Percentiles rank a stretch among this genome's conserved stretches.
Conservation (phyloP, 331 rosid species). For the Malus hybrid region DNA sequence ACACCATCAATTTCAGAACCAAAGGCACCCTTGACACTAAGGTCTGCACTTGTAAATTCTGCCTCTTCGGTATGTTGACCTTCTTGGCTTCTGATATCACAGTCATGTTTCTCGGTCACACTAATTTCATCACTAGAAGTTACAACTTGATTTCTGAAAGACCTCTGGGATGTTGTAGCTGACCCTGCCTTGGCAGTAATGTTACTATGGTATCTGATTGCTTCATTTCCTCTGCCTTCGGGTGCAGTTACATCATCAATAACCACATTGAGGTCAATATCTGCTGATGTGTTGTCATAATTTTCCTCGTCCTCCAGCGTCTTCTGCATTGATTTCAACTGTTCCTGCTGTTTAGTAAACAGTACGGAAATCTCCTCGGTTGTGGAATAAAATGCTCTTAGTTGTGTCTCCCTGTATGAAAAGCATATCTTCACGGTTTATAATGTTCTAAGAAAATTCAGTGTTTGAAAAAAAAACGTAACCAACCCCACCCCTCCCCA, state of each 20-base stretch:
- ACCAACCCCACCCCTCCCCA: not conserved
- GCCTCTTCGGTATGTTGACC: conserved; percentile 68
- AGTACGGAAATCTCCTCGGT: conserved; percentile 80
- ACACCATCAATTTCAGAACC: conserved; percentile 66
- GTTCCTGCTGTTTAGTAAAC: conserved; percentile 93
- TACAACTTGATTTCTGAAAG: conserved; percentile 34
- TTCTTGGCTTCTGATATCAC: conserved; percentile 51
- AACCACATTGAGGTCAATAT: conserved; percentile 44
- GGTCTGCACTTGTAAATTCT: conserved; percentile 68
- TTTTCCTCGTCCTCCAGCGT: conserved; percentile 92
- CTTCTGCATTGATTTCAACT: conserved; percentile 84
- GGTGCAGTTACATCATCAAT: conserved; percentile 26
- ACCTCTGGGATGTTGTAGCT: conserved; percentile 42
- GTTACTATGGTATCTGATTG: conserved; percentile 23
- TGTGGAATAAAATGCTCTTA: conserved; percentile 90
- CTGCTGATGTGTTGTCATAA: conserved; percentile 69
- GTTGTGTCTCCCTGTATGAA: conserved; percentile 80
- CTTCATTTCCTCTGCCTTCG: conserved; percentile 32
- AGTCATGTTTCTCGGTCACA: conserved; percentile 71
- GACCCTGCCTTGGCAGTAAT: conserved; percentile 42
- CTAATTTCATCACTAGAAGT: conserved; percentile 67
- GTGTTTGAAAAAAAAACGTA: not conserved
- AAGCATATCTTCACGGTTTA: conserved; percentile 1
- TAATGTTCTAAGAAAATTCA: not conserved
- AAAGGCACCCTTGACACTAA: conserved; percentile 49